Evolutionary conservation across 2,329 filamentous ascomycete species (phyloP).

Genomic region (Talaromyces piceae): DNA sequence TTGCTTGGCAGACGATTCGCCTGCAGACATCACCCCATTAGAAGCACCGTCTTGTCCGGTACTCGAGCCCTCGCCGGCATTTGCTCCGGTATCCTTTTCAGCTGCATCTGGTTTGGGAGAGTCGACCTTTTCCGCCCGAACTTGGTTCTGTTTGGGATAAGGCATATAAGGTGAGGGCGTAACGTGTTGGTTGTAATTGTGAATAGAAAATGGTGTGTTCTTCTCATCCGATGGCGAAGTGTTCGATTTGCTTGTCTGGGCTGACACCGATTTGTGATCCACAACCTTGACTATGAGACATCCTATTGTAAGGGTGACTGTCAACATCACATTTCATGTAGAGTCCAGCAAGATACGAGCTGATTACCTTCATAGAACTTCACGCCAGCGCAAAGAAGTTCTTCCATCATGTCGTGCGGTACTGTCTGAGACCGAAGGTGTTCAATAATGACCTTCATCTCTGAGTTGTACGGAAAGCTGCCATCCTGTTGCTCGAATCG

Average conservation of each 20-base stretch:
- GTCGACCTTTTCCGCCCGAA: constrained; percentile 21
- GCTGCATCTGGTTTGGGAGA: constrained; percentile 18
- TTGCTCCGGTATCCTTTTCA: constrained; percentile 15
- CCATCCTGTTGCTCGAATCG: constrained; percentile 91
- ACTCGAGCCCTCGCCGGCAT: constrained; percentile 21
- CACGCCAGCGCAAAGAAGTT: constrained; percentile 64
- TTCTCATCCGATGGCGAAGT: constrained; percentile 53
- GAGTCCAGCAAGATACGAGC: neutral
- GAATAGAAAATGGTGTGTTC: constrained; percentile 69
- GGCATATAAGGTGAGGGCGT: constrained; percentile 81
- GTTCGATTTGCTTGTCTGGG: constrained; percentile 51
- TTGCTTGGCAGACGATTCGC: constrained; percentile 40
- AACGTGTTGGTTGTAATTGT: constrained; percentile 84
- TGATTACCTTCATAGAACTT: constrained; percentile 74
- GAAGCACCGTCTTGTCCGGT: constrained; percentile 39
- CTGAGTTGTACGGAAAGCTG: constrained; percentile 84
- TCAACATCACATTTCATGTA: constrained; percentile 7
- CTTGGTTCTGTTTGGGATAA: constrained; percentile 50
- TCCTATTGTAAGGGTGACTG: constrained; percentile 29
- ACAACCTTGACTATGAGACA: constrained; percentile 93
- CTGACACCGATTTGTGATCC: constrained; percentile 65
- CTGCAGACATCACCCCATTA: neutral
- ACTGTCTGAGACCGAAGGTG: constrained; percentile 70
- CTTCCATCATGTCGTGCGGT: constrained; percentile 79
- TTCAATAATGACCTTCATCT: constrained; percentile 75